Conservation (phyloP, 2,329 filamentous ascomycete genomes). For the Orbilia oligospora region DNA sequence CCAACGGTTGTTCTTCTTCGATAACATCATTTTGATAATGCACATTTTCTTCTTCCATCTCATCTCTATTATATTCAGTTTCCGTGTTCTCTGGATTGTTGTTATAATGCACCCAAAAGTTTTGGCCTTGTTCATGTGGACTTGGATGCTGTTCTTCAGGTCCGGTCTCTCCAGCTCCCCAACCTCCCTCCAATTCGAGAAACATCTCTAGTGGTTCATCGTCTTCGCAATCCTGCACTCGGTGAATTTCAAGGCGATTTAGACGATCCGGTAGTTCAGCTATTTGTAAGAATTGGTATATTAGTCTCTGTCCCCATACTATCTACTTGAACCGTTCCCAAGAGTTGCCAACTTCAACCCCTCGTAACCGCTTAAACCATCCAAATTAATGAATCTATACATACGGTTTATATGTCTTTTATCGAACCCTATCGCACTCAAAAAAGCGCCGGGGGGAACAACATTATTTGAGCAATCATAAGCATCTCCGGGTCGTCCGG, state of each 20-base stretch:
- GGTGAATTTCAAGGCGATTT: slow-evolving; percentile 46
- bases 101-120: background rate
- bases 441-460: background rate
- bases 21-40: background rate
- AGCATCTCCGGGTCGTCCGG: background rate
- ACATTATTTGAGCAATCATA: slow-evolving; percentile 41
- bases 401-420: slow-evolving; percentile 42
- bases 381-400: background rate
- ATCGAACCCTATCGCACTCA: slow-evolving; percentile 26
- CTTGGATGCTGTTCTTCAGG: background rate
- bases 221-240: slow-evolving; percentile 36
- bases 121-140: background rate
- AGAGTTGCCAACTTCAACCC: no score
- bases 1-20: slow-evolving; percentile 5
- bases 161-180: background rate
- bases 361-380: no score
- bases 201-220: slow-evolving; percentile 27
- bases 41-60: background rate
- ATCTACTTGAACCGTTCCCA: no score
- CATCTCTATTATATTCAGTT: background rate
- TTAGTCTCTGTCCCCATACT: background rate
- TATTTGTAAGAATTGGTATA: slow-evolving; percentile 1
- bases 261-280: slow-evolving; percentile 20
- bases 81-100: background rate
- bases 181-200: slow-evolving; percentile 30